Percentiles rank a stretch among this genome's conserved stretches.
Evolutionary conservation across 306 rosid species (phyloP).

Genomic region (Notholithocarpus densiflorus): DNA sequence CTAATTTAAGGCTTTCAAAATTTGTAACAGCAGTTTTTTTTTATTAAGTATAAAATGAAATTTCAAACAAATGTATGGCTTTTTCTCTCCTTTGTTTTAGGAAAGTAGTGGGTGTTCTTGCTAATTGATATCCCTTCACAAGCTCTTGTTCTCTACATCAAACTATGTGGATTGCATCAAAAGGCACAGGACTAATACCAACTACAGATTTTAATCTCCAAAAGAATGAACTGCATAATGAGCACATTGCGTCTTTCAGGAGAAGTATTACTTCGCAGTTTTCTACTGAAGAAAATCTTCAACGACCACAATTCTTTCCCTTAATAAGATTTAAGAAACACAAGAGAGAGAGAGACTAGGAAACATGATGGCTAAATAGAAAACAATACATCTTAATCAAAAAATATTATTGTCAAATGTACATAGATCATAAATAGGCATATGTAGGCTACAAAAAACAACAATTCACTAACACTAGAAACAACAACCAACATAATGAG

Average conservation of each 20-base stretch:
- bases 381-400: background rate
- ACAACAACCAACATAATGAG: background rate
- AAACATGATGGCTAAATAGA: background rate
- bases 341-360: background rate
- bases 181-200: background rate
- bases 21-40: no score
- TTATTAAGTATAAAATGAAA: no score
- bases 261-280: background rate
- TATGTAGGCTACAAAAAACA: background rate
- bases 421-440: background rate
- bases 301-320: no score
- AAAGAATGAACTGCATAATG: background rate
- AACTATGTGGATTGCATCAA: background rate
- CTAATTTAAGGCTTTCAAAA: no score
- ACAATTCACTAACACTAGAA: background rate
- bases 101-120: no score
- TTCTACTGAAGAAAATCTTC: no score
- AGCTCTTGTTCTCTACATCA: no score
- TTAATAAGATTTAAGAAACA: background rate
- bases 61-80: no score
- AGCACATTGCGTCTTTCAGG: no score
- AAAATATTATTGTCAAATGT: background rate
- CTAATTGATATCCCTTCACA: no score
- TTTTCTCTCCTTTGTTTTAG: no score
- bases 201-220: background rate